Base-by-base conservation (phyloP, 2,329 filamentous ascomycete species). In the Pyrenophora seminiperda region DNA sequence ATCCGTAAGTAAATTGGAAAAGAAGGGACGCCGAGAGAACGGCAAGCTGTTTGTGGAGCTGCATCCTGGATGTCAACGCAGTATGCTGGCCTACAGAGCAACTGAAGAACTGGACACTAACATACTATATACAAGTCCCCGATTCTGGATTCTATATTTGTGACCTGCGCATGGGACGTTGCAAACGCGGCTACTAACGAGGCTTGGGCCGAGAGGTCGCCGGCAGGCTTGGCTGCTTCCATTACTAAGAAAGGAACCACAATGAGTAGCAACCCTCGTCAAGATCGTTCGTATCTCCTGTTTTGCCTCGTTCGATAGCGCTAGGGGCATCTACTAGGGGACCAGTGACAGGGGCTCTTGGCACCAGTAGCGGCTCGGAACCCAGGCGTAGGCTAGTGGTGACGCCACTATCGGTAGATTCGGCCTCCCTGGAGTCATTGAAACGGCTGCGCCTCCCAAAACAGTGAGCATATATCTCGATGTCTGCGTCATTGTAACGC, bases 1-100 rank as follows among this genome's bases (percentile, higher is more conserved):
- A 51, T 36, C 51, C 57, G 29, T 45, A 22, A 7, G 56, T 50
- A 27, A 53, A 45, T 10, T 59, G 37, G 30, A 63, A 52, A 44
- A 64, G 53, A 58, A 47, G 20, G 41, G 55, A 47, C 44, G 50
- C 41, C 22, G 53, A 57, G 44, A 62, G 19, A 31, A 63, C 17
- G 15, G 30, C 45, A 42, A 61, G 32, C 33, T 48, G 22, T 33
- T 50, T 55, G 41, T 53, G 39, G 39, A 41, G 39, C 43, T 57
- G 32, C 60, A 65, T 65, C 24, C 19, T 59, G 46, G 34, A 45
- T 34, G 40, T 47, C 38, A 47, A 42, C 14, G 40, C 20, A 52
- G 36, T 33, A 24, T 41, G 40, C 41, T 41, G 50, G 46, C 40
- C 43, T 53, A 19, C n/a, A 36, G 41, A 44, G 15, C 5, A 19